These are phyloP conservation scores for Saprolegnia diclina DNA, from an alignment of 352 stramenopile species.

Conservation along the genomic window DNA sequence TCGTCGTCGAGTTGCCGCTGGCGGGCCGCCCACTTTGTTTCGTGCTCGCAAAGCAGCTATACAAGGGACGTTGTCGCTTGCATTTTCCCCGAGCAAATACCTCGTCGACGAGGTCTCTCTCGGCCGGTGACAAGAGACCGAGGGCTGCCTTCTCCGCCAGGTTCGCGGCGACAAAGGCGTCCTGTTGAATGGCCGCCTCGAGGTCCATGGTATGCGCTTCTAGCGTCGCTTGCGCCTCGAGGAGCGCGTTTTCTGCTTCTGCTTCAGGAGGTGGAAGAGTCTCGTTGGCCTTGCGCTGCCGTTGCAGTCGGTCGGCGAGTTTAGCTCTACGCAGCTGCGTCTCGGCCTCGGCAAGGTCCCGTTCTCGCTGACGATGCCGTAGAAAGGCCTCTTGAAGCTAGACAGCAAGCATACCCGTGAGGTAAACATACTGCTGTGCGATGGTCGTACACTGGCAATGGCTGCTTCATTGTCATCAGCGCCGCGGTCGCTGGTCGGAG, in stretches of 20 bases:
- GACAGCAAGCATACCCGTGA: neutral
- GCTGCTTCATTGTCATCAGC: neutral
- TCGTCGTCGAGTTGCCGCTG: neutral
- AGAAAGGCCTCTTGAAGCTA: neutral
- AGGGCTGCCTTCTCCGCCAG: neutral
- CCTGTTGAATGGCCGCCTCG: neutral
- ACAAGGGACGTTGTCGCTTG: neutral
- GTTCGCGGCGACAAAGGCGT: neutral
- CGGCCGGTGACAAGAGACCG: neutral
- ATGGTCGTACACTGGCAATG: neutral
- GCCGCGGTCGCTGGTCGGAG: neutral
- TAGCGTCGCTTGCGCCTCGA: neutral
- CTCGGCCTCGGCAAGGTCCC: neutral
- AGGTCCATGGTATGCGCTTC: neutral
- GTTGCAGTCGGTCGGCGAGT: neutral
- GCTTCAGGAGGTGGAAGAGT: neutral
- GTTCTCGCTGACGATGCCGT: neutral
- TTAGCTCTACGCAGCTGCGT: neutral
- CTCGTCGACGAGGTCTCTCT: too few relatives aligned
- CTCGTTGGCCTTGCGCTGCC: neutral
- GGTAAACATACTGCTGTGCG: neutral
- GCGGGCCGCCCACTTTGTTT: neutral
- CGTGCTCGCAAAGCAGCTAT: slow-evolving; percentile 9
- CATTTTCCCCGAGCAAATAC: neutral
- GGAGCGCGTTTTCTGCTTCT: neutral